Conservation (phyloP, 2,329 filamentous ascomycete genomes). For the Cladophialophora exuberans region DNA sequence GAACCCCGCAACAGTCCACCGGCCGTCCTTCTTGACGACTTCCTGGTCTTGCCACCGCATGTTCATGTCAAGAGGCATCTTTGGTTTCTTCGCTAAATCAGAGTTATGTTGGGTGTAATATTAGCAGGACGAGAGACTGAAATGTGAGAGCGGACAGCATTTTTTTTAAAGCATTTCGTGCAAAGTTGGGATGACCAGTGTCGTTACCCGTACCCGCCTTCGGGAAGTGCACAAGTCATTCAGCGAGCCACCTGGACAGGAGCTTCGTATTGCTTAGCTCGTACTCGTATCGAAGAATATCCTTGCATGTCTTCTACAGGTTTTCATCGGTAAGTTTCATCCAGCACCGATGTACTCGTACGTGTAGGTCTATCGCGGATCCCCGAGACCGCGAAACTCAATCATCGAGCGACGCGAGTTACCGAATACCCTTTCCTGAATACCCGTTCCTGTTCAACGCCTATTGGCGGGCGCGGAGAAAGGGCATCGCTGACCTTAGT, state of each 20-base stretch:
- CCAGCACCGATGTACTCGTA: no score
- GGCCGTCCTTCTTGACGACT: conserved; percentile 17
- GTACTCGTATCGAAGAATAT: not conserved
- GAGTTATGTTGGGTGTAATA: not conserved
- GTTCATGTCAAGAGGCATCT: conserved; percentile 14
- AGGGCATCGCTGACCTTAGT: not conserved
- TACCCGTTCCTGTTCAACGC: not conserved
- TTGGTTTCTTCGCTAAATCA: not conserved
- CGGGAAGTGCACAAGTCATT: not conserved
- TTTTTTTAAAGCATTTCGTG: not conserved
- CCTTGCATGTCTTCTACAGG: not conserved
- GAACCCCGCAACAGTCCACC: conserved; percentile 22
- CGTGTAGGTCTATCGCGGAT: not conserved
- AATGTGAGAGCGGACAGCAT: no score
- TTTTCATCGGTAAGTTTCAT: not conserved
- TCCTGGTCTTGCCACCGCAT: conserved; percentile 22
- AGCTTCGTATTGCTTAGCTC: not conserved
- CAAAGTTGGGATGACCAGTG: not conserved
- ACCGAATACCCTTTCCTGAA: not conserved
- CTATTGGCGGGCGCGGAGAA: not conserved
- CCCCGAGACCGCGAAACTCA: not conserved
- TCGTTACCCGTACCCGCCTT: not conserved
- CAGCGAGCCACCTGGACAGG: not conserved
- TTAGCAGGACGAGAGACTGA: not conserved
- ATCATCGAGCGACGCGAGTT: not conserved